These are phyloP conservation scores for Marsdenia floribunda DNA, from an alignment of 257 asterid genomes.

Conservation along the genomic window DNA sequence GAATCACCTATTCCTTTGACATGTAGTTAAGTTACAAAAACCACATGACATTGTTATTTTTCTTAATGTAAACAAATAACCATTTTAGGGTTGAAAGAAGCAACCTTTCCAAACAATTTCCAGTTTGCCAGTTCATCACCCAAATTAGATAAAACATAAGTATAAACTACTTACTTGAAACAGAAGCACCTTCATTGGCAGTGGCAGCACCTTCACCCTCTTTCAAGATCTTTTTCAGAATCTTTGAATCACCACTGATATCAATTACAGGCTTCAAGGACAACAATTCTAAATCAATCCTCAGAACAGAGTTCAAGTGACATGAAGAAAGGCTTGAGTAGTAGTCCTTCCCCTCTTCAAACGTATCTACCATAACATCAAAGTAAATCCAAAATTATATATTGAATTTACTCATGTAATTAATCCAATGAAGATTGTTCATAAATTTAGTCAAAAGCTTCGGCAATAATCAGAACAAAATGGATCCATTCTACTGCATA, in stretches of 20 bases:
- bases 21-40: background rate
- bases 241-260: constrained; percentile 54
- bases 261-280: constrained; percentile 52
- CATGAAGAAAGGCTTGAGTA: constrained; percentile 28
- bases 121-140: background rate
- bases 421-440: constrained; percentile 1
- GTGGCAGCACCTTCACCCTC: constrained; percentile 59
- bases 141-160: background rate
- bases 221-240: constrained; percentile 52
- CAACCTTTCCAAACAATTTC: background rate
- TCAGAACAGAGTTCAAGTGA: constrained; percentile 43
- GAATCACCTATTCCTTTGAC: background rate
- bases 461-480: background rate
- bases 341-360: constrained; percentile 30
- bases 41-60: background rate
- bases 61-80: background rate
- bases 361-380: constrained; percentile 49
- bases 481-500: background rate
- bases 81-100: background rate
- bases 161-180: constrained; percentile 42
- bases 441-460: background rate
- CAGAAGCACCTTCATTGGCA: constrained; percentile 65
- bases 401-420: constrained; percentile 4
- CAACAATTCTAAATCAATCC: constrained; percentile 42
- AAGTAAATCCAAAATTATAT: constrained; percentile 1